A percentile compares a stretch with the other conserved stretches of the same genome.
Conservation (phyloP, 352 stramenopile species). For the Globisporangium canariense region DNA sequence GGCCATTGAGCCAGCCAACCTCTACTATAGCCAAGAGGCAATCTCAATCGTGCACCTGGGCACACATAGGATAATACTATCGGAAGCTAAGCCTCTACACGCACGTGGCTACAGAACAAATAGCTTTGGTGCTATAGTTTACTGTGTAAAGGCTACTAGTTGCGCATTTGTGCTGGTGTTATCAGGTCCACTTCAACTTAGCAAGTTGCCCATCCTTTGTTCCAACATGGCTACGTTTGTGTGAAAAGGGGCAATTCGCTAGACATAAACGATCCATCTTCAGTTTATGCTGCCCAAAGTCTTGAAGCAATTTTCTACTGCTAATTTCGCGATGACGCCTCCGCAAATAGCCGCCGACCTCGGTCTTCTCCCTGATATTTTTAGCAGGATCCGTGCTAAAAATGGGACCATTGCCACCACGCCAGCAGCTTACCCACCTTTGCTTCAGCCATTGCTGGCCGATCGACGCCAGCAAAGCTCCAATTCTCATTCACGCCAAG, state of each 20-base stretch:
- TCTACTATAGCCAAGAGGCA: not conserved
- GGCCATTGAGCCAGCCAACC: not conserved
- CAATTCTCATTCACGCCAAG: not conserved
- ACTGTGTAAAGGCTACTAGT: too few relatives aligned
- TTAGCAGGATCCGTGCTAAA: not conserved
- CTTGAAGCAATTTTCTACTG: not conserved
- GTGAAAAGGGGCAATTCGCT: not conserved
- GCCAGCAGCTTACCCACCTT: not conserved
- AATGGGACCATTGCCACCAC: not conserved
- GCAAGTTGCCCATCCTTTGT: not conserved
- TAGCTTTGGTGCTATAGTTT: too few relatives aligned
- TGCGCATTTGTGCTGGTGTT: not conserved
- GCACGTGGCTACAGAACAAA: not conserved
- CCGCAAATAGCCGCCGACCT: not conserved
- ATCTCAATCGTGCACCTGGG: not conserved
- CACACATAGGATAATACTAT: not conserved
- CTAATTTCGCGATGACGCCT: not conserved
- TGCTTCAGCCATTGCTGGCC: not conserved
- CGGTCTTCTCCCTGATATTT: not conserved
- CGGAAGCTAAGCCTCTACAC: not conserved
- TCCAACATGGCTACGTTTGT: constrained; percentile 3
- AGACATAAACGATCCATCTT: not conserved
- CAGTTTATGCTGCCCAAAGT: not conserved
- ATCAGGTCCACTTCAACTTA: not conserved
- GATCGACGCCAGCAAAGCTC: not conserved